Base-by-base conservation (phyloP, 2,329 filamentous ascomycete genomes). In the Fusarium sp. region DNA sequence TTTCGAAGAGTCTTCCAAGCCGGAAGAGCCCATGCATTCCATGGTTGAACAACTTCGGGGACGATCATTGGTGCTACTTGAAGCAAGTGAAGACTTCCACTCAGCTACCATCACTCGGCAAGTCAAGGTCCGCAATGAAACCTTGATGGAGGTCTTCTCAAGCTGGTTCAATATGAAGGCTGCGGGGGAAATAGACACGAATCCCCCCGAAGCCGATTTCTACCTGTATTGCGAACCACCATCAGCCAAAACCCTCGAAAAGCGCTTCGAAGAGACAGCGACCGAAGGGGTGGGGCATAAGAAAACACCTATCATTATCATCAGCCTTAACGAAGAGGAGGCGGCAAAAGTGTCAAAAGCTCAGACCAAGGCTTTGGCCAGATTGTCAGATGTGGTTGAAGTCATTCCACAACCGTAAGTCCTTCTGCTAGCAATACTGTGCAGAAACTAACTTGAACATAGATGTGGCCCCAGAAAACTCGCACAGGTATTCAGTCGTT, bases 111-210 rank as follows among this genome's bases (percentile, higher is more conserved):
- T 67, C 2, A 57, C 55, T 29, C 47, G 67, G 46, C 69, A 68
- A 52, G 51, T 66, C 23, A 35, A 53, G 11, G 74, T 71, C 48
- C 63, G 78, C 9, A 73, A 76, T 18, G 67, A 74, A 8, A 73
- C 76, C 0, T 57, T 80, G 2, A 65, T 67, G 4, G 73, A 74
- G 23, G 77, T 74, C 18, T 73, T 75, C 36, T 57, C 71, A 4
- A 71, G 70, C 23, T 81, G 79, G 78, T 78, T 79, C 43, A 73
- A 72, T 4, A 77, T 80, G 62, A 67, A 73, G 4, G 66, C 78
- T 3, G 52, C 64, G 5, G 69, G 62, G 11, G 69, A 71, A 21
- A 15, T 42, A 7, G 58, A 59, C 1, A n/a, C 27, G 1, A 36
- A 56, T 13, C 27, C 49, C 1, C 27, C 51, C 5, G 29, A 70